These are phyloP conservation scores for Fusarium subtropicale DNA, from an alignment of 2,329 filamentous ascomycete genomes.

Conservation along the genomic window DNA sequence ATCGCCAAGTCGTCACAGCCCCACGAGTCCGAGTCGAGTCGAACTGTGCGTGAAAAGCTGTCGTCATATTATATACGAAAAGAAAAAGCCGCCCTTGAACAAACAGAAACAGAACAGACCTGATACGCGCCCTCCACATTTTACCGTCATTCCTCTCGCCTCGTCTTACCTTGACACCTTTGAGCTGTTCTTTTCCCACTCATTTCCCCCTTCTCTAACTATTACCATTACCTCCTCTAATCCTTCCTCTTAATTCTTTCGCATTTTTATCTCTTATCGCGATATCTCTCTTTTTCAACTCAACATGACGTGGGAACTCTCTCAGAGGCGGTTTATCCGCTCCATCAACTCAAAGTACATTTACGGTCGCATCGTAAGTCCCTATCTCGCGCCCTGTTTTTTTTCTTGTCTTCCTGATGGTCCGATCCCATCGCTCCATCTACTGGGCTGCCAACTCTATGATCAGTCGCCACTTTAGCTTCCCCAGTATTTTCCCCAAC, in stretches of 20 bases:
- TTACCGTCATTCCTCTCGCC: neutral
- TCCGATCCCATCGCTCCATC: neutral
- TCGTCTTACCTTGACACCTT: constrained; percentile 3
- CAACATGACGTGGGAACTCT: constrained; percentile 42
- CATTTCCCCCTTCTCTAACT: neutral
- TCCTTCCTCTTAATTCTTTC: no score
- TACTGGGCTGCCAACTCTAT: constrained; percentile 17
- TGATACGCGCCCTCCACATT: constrained; percentile 1
- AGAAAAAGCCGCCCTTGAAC: constrained; percentile 27
- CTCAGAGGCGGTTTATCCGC: constrained; percentile 40
- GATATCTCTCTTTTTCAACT: neutral
- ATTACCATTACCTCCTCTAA: neutral
- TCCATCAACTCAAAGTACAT: constrained; percentile 43
- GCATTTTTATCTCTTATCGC: constrained; percentile 1
- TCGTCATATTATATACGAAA: constrained; percentile 33
- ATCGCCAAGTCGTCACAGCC: constrained; percentile 25
- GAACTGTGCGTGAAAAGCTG: constrained; percentile 30
- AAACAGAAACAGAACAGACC: neutral
- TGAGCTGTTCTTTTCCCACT: constrained; percentile 7
- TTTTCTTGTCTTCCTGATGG: neutral
- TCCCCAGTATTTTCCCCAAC: constrained; percentile 34
- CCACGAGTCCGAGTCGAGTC: neutral
- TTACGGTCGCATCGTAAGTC: constrained; percentile 41
- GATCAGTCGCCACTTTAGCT: constrained; percentile 42
- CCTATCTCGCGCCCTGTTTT: constrained; percentile 16